Percentiles rank a stretch among this genome's conserved stretches.
These are phyloP conservation scores for Oryza glaberrima DNA, from an alignment of 176 grass and related monocot genomes.

Conservation along the genomic window DNA sequence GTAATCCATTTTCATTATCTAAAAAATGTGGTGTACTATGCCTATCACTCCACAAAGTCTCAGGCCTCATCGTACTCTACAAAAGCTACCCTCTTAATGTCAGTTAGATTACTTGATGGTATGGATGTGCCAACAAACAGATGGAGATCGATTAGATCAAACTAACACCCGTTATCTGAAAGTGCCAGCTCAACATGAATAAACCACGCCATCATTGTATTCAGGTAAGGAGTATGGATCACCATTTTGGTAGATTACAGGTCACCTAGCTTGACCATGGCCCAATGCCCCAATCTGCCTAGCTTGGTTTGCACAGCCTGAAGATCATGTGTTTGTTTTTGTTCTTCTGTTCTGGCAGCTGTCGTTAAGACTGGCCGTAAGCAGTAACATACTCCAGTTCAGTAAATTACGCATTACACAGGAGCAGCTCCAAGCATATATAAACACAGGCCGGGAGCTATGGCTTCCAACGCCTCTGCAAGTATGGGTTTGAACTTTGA, in stretches of 20 bases:
- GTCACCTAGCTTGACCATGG: constrained; percentile 11
- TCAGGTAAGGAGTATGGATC: constrained; percentile 28
- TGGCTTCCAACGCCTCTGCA: background rate
- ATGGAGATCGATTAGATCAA: constrained; percentile 8
- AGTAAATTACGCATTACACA: background rate
- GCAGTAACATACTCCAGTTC: background rate
- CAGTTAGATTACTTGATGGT: constrained; percentile 14
- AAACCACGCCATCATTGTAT: background rate
- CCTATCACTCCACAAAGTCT: background rate
- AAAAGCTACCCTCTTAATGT: background rate
- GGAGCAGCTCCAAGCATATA: background rate
- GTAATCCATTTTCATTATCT: too few relatives aligned
- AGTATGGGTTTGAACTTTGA: background rate
- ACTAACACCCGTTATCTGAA: background rate
- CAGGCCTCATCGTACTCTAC: constrained; percentile 21
- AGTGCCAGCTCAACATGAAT: constrained; percentile 10
- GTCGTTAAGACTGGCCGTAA: background rate
- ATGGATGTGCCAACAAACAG: background rate
- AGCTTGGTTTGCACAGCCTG: background rate
- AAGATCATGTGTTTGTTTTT: background rate
- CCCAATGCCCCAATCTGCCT: background rate
- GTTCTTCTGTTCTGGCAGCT: background rate
- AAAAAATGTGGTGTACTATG: background rate
- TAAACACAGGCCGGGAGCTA: background rate
- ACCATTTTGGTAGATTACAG: background rate